A percentile compares a stretch with the other conserved stretches of the same genome.
Conservation (phyloP, 2,329 filamentous ascomycete species). For the Penicillium sp. region DNA sequence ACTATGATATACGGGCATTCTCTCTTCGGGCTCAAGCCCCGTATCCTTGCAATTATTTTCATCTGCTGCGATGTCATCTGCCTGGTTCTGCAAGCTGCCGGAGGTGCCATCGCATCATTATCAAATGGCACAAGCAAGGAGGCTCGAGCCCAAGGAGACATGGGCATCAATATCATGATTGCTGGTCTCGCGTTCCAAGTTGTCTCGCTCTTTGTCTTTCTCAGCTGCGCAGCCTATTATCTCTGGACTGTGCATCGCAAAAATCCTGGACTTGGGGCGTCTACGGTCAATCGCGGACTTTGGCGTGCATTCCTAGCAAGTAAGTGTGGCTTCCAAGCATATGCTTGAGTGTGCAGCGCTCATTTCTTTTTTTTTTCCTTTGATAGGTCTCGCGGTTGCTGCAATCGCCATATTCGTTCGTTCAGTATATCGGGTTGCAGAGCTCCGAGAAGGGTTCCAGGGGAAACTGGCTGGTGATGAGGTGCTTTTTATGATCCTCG, state of each 20-base stretch:
- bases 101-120: neutral
- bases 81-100: neutral
- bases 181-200: conserved; percentile 1
- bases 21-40: neutral
- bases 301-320: neutral
- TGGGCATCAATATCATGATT: neutral
- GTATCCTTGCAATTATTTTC: neutral
- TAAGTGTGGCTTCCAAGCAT: neutral
- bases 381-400: neutral
- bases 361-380: neutral
- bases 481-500: neutral
- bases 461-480: neutral
- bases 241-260: neutral
- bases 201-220: neutral
- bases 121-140: neutral
- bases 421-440: neutral
- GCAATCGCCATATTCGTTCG: neutral
- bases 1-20: neutral
- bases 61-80: neutral
- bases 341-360: neutral
- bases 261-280: neutral
- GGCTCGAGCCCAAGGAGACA: neutral
- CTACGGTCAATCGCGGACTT: neutral
- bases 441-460: neutral
- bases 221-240: neutral